Evolutionary conservation across 1,284 basidiomycete genomes (phyloP).

Genomic region (Limonomyces culmigenus): DNA sequence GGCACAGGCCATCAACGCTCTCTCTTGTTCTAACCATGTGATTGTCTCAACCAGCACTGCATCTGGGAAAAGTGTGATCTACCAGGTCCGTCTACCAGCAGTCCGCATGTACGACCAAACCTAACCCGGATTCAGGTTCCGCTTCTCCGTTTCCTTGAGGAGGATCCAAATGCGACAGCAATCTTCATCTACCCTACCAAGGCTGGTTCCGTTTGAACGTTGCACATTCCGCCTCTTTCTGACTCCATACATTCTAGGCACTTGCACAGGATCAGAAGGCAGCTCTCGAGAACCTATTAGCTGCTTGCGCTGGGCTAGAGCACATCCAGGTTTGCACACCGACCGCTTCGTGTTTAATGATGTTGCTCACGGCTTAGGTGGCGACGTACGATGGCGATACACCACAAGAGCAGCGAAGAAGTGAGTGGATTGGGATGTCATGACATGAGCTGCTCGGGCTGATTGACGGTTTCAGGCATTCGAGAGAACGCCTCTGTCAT

Average conservation of each 20-base stretch:
- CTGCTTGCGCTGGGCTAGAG: slow-evolving; percentile 41
- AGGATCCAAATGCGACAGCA: slow-evolving; percentile 46
- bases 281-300: slow-evolving; percentile 52
- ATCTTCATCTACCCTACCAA: slow-evolving; percentile 88
- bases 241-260: slow-evolving; percentile 29
- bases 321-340: slow-evolving; percentile 29
- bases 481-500: slow-evolving; percentile 52
- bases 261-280: slow-evolving; percentile 78
- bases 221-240: slow-evolving; percentile 1
- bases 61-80: slow-evolving; percentile 85
- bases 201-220: slow-evolving; percentile 15
- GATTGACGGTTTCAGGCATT: slow-evolving; percentile 25
- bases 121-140: slow-evolving; percentile 38
- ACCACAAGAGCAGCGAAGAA: slow-evolving; percentile 40
- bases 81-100: slow-evolving; percentile 34
- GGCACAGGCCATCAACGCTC: slow-evolving; percentile 55
- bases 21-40: slow-evolving; percentile 49
- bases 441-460: background rate
- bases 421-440: slow-evolving; percentile 16
- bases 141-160: slow-evolving; percentile 50
- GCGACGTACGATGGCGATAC: slow-evolving; percentile 87
- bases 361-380: slow-evolving; percentile 20
- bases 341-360: slow-evolving; percentile 7
- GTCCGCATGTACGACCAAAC: slow-evolving; percentile 1
- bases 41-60: slow-evolving; percentile 87